Base-by-base conservation (phyloP, 2,329 filamentous ascomycete genomes). In the Alternaria conjuncta region DNA sequence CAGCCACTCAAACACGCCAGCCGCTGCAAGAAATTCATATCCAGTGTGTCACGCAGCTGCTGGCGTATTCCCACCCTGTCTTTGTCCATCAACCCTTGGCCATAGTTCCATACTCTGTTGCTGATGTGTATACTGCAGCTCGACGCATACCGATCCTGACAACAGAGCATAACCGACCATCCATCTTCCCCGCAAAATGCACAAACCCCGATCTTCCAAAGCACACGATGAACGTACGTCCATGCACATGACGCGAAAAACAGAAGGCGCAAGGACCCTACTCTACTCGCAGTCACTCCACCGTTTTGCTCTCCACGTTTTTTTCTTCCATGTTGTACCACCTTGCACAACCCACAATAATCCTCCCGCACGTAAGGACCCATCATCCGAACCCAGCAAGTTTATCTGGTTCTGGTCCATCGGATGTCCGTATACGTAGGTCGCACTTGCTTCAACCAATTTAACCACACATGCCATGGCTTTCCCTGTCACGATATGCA, bases 1-100 rank as follows among this genome's bases (percentile, higher is more conserved):
- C 47, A 58, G 55, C 55, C 45, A 51, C 20, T 25, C 49, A 41
- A 53, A 21, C 18, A 43, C 41, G 55, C 55, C 55, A 57, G 55
- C 61, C 62, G 54, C 49, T 61, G 57, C 51, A 63, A 59, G 58
- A 61, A 36, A 53, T 56, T 55, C 55, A 62, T 56, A 49, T 65
- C 49, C 26, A 44, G 18, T 13, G 41, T 45, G 43, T 53, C 60
- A 54, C 55, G 60, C 47, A 58, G 41, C 47, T 25, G 41, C 20
- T 26, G 30, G 46, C 41, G 28, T 57, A 15, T n/a, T 15, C 28
- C 60, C 47, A 21, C 47, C 47, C 18, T 56, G 43, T 21, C 23
- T 30, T 26, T 25, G 55, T 41, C n/a, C 51, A 47, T 49, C 44
- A 44, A 58, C 30, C 41, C 41, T 47, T 36, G 43, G 36, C 41